phyloP scores from a whole-genome alignment of 2,329 filamentous ascomycete species.

The Diplocarpon rosae region DNA sequence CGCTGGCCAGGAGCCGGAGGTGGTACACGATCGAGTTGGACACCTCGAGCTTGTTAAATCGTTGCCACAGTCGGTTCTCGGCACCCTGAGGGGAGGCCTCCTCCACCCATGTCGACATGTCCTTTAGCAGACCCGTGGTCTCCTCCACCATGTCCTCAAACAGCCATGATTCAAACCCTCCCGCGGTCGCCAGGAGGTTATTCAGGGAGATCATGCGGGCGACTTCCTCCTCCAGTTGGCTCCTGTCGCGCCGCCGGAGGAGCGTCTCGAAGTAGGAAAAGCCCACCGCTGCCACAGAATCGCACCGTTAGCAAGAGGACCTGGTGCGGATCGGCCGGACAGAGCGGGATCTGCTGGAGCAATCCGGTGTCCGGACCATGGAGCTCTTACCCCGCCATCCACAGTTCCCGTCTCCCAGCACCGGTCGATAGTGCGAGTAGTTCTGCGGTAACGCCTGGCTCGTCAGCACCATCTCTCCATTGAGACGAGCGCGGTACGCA shows the following conservation, averaged over 20 bases:
- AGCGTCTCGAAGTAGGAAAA: slow-evolving; percentile 90
- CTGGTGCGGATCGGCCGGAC: not conserved
- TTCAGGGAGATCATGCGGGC: slow-evolving; percentile 61
- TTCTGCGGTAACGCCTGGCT: slow-evolving; percentile 64
- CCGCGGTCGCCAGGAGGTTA: slow-evolving; percentile 57
- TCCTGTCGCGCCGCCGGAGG: slow-evolving; percentile 52
- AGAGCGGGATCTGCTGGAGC: slow-evolving; percentile 1
- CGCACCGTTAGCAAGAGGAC: slow-evolving; percentile 12
- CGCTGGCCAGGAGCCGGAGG: slow-evolving; percentile 67
- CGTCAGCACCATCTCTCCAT: not conserved
- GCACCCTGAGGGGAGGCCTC: slow-evolving; percentile 30
- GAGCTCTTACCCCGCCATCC: slow-evolving; percentile 81
- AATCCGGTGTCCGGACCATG: not conserved
- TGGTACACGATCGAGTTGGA: slow-evolving; percentile 79
- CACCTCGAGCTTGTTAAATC: slow-evolving; percentile 64
- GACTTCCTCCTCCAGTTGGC: slow-evolving; percentile 58
- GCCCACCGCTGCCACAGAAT: slow-evolving; percentile 56
- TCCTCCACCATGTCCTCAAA: slow-evolving; percentile 79
- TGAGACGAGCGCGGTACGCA: slow-evolving; percentile 35
- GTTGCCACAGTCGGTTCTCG: slow-evolving; percentile 39
- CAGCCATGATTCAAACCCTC: slow-evolving; percentile 58
- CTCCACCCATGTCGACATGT: slow-evolving; percentile 38
- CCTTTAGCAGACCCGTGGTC: slow-evolving; percentile 55
- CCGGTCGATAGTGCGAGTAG: slow-evolving; percentile 77
- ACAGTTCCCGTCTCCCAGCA: slow-evolving; percentile 90